phyloP scores from a whole-genome alignment of 345 rosid genomes.

The Populus ilicifolia region DNA sequence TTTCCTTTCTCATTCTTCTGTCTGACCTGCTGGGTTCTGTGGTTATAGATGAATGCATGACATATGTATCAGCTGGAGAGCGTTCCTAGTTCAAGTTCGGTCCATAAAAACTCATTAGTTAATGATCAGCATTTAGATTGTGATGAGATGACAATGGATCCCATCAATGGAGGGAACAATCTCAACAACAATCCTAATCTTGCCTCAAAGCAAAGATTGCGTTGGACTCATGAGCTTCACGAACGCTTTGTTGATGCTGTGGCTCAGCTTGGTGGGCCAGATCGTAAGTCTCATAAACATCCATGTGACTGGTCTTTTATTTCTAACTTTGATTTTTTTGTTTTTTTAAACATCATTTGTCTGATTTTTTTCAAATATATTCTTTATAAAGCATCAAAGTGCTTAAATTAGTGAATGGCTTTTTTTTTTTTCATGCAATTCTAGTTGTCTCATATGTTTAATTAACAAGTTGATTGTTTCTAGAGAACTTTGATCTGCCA shows the following conservation, averaged over 20 bases:
- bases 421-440: not conserved
- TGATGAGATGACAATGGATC: conserved; percentile 61
- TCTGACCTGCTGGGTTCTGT: conserved; percentile 11
- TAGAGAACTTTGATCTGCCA: not conserved
- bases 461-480: not conserved
- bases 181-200: conserved; percentile 60
- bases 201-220: conserved; percentile 92
- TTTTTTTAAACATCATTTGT: not conserved
- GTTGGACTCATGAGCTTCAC: conserved; percentile 98
- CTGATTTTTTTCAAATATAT: not conserved
- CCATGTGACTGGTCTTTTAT: not conserved
- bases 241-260: conserved; percentile 99
- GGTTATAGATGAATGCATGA: conserved; percentile 34
- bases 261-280: conserved; percentile 99
- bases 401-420: not conserved
- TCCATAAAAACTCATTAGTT: conserved; percentile 39
- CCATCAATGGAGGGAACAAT: conserved; percentile 58
- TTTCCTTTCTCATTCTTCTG: not conserved
- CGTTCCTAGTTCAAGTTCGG: conserved; percentile 42
- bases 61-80: conserved; percentile 45
- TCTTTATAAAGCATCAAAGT: not conserved
- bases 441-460: not conserved
- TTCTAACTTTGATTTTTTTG: not conserved
- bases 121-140: conserved; percentile 52
- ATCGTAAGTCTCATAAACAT: conserved; percentile 56